Percentiles rank a stretch among this genome's conserved stretches.
phyloP scores from a whole-genome alignment of 169 alveolate genomes.

The Theileria annulata region DNA sequence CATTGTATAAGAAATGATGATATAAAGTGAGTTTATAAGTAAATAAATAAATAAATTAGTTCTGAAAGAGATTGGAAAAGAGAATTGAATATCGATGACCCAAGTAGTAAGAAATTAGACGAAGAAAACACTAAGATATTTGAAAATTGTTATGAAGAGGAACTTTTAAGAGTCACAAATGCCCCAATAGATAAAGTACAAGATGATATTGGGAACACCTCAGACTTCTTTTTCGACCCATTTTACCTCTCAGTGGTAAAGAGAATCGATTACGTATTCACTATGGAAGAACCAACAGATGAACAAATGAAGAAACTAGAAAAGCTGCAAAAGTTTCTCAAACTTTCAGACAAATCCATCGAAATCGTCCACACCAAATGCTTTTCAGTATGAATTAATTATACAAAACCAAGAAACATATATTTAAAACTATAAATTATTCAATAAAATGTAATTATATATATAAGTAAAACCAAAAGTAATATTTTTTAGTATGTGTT shows the following conservation, averaged over 20 bases:
- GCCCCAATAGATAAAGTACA: slow-evolving; percentile 38
- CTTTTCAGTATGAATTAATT: slow-evolving; percentile 8
- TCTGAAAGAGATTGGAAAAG: not conserved
- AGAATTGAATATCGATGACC: slow-evolving; percentile 21
- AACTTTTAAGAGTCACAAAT: slow-evolving; percentile 41
- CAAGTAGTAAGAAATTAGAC: slow-evolving; percentile 24
- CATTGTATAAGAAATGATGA: slow-evolving; percentile 44
- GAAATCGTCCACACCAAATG: slow-evolving; percentile 47
- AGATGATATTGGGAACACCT: slow-evolving; percentile 52
- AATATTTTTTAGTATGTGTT: not conserved
- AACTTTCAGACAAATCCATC: slow-evolving; percentile 20
- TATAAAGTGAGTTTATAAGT: slow-evolving; percentile 11
- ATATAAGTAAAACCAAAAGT: not conserved
- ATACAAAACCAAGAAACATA: too few relatives aligned
- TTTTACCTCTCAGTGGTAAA: slow-evolving; percentile 39
- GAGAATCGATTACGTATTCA: slow-evolving; percentile 40
- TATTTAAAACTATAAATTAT: too few relatives aligned
- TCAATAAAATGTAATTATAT: too few relatives aligned
- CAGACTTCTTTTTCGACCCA: slow-evolving; percentile 43
- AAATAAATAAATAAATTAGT: not conserved
- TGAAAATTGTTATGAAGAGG: slow-evolving; percentile 37
- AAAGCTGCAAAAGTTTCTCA: slow-evolving; percentile 41
- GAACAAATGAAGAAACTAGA: slow-evolving; percentile 27
- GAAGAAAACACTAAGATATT: slow-evolving; percentile 20
- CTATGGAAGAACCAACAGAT: slow-evolving; percentile 27